Evolutionary conservation across 306 rosid species (phyloP), one percentile per base, ranked within the genome.

Genomic region (Hippophae tibetana): DNA sequence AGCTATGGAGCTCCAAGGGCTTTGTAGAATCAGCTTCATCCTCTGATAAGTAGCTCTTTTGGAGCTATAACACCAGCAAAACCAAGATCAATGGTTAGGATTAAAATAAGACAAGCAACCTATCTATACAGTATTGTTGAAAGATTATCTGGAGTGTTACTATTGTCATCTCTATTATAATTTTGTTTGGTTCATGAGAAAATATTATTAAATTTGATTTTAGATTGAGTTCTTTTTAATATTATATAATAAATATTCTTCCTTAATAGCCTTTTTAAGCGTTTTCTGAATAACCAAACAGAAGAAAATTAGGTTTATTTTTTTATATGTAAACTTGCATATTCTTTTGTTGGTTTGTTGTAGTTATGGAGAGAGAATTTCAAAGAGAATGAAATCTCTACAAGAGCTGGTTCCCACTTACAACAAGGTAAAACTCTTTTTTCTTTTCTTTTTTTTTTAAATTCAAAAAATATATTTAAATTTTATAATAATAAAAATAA

Each of bases 91-190:
- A 82, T 84, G 74, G 86, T 93, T 10, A 84, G 97, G 71, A 97
- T 97, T 1, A 69, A 97, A 52, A 73, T 96, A 63, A 97, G 99
- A 40, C 99, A 93, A 76, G 97, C 99, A 40, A 93, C 99, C 43
- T 97, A 93, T 61, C 99, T 97, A 44, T 97, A 93, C 73, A 88
- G 95, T 68, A 93, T 93, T 54, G 99, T 97, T 3, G 97, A 93
- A 71, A 84, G 97, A 72, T 96, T 84, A 81, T 49, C 62, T 62
- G 1, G 13, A 48, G 6, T 47, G 5, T 10, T 3, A 5, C 7
- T 47, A 10, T 18, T 48, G 13, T 9, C n/a, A 46, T 50, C 42
- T 26, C 43, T 53, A 45, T 59, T 42, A 6, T 10, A 56, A 48
- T 46, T 50, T 1, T 72, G 59, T 70, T 72, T 66, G 58, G 72